Conservation (phyloP, 257 asterid species). For the Salvia miltiorrhiza region DNA sequence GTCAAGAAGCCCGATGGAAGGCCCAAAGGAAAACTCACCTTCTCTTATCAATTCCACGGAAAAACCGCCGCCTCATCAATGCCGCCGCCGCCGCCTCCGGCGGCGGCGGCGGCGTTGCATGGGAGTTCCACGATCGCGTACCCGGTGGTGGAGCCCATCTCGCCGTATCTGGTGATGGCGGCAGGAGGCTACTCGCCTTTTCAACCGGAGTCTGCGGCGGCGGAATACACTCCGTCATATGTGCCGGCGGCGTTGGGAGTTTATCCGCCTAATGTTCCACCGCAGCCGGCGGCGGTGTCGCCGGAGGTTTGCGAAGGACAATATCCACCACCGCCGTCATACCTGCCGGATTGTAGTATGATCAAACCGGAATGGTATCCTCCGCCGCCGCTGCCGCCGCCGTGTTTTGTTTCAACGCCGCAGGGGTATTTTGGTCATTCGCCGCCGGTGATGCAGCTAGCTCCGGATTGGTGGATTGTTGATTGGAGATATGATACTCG, state of each 20-base stretch:
- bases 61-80: constrained; percentile 19
- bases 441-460: constrained; percentile 36
- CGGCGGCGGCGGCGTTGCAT: too few species aligned
- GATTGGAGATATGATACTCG: constrained; percentile 51
- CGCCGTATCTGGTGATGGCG: background rate
- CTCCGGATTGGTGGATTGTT: constrained; percentile 57
- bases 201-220: background rate
- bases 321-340: constrained; percentile 29
- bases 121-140: constrained; percentile 27
- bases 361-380: constrained; percentile 8
- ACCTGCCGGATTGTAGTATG: background rate
- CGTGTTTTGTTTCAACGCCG: constrained; percentile 28
- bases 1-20: constrained; percentile 73
- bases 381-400: constrained; percentile 26
- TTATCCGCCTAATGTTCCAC: constrained; percentile 25
- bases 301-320: background rate
- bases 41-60: constrained; percentile 54
- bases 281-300: background rate
- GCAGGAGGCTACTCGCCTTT: constrained; percentile 24
- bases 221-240: background rate
- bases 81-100: constrained; percentile 14
- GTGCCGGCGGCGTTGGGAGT: background rate
- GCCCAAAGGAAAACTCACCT: constrained; percentile 67
- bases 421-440: constrained; percentile 35
- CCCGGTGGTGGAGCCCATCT: constrained; percentile 36